Evolutionary conservation across 78 protist species (phyloP).

Genomic region (Salpingoeca rosetta): DNA sequence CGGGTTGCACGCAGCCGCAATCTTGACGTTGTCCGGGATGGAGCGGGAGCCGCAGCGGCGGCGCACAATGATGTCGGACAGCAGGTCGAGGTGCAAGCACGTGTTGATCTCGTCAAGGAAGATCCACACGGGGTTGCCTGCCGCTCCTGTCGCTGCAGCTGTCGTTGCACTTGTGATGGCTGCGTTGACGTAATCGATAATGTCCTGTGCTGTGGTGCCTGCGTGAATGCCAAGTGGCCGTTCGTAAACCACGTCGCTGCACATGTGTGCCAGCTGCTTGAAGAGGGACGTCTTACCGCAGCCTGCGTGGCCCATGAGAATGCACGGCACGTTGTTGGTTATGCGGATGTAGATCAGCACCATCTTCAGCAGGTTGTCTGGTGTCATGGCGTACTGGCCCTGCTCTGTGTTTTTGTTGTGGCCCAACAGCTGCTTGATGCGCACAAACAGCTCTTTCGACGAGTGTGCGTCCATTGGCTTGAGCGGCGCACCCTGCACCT

Average conservation of each 20-base stretch:
- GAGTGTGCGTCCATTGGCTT: no score
- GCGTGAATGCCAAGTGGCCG: conserved; percentile 46
- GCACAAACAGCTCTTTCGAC: no score
- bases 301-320: conserved; percentile 65
- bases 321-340: no score
- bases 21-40: background rate
- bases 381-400: no score
- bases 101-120: conserved; percentile 71
- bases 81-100: conserved; percentile 21
- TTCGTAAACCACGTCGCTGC: background rate
- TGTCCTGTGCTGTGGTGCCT: conserved; percentile 28
- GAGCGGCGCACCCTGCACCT: no score
- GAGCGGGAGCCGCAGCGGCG: conserved; percentile 10
- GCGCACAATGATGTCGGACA: conserved; percentile 35
- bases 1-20: conserved; percentile 65
- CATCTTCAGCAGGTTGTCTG: no score
- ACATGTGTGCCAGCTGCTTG: background rate
- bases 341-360: no score
- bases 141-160: no score
- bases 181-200: background rate
- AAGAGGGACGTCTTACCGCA: conserved; percentile 50
- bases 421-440: no score
- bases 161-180: no score
- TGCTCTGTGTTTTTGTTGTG: no score
- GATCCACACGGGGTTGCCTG: background rate